Evolutionary conservation across 345 rosid species (phyloP).

Genomic region (Aquilaria sinensis): DNA sequence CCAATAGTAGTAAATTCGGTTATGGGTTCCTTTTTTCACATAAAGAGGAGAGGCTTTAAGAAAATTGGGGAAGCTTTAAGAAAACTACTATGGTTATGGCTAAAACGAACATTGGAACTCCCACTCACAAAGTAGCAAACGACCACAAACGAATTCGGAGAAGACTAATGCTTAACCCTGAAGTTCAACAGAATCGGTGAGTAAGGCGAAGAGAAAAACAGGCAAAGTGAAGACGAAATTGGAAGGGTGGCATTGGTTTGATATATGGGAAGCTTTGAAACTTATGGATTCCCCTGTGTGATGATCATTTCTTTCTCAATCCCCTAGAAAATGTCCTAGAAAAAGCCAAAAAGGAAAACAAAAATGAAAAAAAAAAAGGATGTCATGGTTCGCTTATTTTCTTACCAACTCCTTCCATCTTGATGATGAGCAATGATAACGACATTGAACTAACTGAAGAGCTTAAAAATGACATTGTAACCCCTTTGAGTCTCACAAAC

Average conservation of each 20-base stretch:
- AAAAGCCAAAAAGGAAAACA: too few species aligned
- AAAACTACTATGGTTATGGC: conserved; percentile 17
- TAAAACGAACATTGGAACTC: conserved; percentile 40
- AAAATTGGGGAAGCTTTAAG: conserved; percentile 28
- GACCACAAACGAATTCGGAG: conserved; percentile 18
- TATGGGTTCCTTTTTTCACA: conserved; percentile 17
- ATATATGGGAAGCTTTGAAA: background rate
- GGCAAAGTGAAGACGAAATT: background rate
- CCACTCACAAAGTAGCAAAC: conserved; percentile 42
- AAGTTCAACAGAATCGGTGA: conserved; percentile 26
- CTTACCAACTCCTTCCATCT: too few species aligned
- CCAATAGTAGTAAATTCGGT: conserved; percentile 35
- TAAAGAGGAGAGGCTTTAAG: conserved; percentile 53
- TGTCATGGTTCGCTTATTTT: too few species aligned
- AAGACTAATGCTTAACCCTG: conserved; percentile 17
- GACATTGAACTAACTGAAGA: too few species aligned
- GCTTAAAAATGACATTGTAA: too few species aligned
- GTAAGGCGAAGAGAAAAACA: conserved; percentile 11
- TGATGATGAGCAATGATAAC: too few species aligned
- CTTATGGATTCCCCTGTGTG: too few species aligned
- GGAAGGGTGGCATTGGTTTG: conserved; percentile 12
- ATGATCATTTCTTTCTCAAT: too few species aligned
- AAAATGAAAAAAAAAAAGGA: too few species aligned
- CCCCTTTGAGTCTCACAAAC: too few species aligned
- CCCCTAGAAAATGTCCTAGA: too few species aligned